phyloP scores from a whole-genome alignment of 306 rosid genomes.

The Biancaea sappan region DNA sequence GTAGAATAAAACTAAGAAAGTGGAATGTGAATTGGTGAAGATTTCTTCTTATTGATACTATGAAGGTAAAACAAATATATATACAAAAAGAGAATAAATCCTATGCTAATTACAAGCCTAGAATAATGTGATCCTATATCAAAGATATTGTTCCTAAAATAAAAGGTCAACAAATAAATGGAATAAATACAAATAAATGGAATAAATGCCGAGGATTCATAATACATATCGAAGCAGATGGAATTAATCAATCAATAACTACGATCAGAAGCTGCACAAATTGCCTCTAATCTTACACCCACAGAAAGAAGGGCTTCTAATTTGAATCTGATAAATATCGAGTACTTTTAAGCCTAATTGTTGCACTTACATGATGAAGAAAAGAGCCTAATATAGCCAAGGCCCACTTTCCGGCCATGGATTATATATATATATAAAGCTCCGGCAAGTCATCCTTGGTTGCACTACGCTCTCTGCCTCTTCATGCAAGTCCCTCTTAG shows the following conservation, averaged over 20 bases:
- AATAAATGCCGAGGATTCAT: no score
- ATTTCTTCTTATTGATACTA: no score
- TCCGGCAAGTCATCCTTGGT: slow-evolving; percentile 78
- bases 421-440: not conserved
- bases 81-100: no score
- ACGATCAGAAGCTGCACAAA: slow-evolving; percentile 17
- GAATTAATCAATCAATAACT: not conserved
- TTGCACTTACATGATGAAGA: slow-evolving; percentile 45
- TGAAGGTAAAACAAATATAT: no score
- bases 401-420: slow-evolving; percentile 49
- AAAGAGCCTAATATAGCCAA: slow-evolving; percentile 59
- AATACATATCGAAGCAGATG: not conserved
- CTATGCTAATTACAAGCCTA: no score
- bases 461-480: slow-evolving; percentile 44
- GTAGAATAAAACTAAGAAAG: no score
- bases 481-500: slow-evolving; percentile 52
- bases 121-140: no score
- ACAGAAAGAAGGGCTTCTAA: not conserved
- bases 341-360: slow-evolving; percentile 42
- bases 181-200: no score
- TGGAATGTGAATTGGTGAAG: no score
- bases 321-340: not conserved
- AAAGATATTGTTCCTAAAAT: no score
- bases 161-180: no score
- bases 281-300: not conserved